Evolutionary conservation across 495 filamentous ascomycete genomes (phyloP), one percentile per base, ranked within the genome.

Genomic region (Aspergillus leporis): DNA sequence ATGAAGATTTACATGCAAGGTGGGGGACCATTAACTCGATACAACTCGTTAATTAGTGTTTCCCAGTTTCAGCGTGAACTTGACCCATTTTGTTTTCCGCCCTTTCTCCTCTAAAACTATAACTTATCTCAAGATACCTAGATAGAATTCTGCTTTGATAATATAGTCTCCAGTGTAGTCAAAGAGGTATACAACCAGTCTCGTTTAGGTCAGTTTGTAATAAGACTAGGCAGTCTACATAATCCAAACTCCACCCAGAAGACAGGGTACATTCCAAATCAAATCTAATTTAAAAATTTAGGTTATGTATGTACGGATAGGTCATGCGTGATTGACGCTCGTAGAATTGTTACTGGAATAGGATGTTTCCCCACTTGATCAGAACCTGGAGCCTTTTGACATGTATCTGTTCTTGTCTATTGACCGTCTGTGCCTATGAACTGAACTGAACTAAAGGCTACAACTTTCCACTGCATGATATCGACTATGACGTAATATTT

Each of bases 181-280:
- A 28, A 28, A 28, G 25, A 28, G 25, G 25, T 3, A n/a, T n/a
- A n/a, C n/a, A n/a, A n/a, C n/a, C n/a, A n/a, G n/a, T n/a, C n/a
- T n/a, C n/a, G n/a, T 32, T 32, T 32, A 32, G 9, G 30, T 32
- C 9, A 9, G 9, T 32, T 32, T 32, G 30, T 32, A 32, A n/a
- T 28, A 28, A 3, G 13, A 10, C 32, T 36, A 3, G 9, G 10
- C 32, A n/a, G n/a, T n/a, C 8, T 1, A 36, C 13, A 36, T 14
- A 10, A 5, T 36, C 2, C 32, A 36, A n/a, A 36, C 8, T 10
- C 13, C 13, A 36, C 13, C 32, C 13, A 4, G 13, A 12, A 43
- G 40, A 43, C 40, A 18, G 43, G 43, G 43, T 22, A 47, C 19
- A 47, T 47, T 47, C 43, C 43, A 47, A 47, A 47, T 47, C 43